A percentile compares a stretch with the other conserved stretches of the same genome.
phyloP scores from a whole-genome alignment of 768 basidiomycete genomes.

The Psilocybe tampanensis region DNA sequence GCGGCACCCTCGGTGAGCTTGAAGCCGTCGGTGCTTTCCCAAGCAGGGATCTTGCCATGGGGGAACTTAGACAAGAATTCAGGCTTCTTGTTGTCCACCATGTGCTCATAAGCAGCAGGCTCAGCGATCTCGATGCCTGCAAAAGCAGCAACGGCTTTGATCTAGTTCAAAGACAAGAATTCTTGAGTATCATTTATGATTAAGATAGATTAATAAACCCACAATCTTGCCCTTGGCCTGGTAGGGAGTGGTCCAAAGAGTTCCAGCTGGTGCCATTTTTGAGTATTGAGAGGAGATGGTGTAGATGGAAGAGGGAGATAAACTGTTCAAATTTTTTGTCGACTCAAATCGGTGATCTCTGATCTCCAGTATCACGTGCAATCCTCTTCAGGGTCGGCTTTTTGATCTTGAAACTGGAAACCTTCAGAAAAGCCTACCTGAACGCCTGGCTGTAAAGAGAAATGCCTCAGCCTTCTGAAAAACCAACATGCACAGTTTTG shows the following conservation, averaged over 20 bases:
- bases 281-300: conserved; percentile 10
- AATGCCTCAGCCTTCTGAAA: too few species aligned
- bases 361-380: conserved; percentile 16
- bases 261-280: conserved; percentile 63
- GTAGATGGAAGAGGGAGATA: conserved; percentile 19
- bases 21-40: conserved; percentile 78
- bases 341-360: conserved; percentile 8
- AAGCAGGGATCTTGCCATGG: conserved; percentile 82
- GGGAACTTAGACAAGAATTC: conserved; percentile 78
- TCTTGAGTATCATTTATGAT: neutral
- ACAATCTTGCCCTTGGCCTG: conserved; percentile 53
- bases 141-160: conserved; percentile 59
- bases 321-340: conserved; percentile 16
- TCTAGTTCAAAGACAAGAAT: conserved; percentile 29
- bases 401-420: too few species aligned
- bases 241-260: conserved; percentile 54
- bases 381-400: conserved; percentile 11
- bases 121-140: conserved; percentile 59
- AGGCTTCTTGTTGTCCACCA: conserved; percentile 68
- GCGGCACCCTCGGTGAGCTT: conserved; percentile 75
- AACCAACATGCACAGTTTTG: too few species aligned
- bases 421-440: too few species aligned
- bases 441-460: too few species aligned
- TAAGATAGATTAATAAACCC: conserved; percentile 23
- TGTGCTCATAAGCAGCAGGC: conserved; percentile 57